Base-by-base conservation (phyloP, 2,329 filamentous ascomycete species). In the Pseudocercospora macadamiae region DNA sequence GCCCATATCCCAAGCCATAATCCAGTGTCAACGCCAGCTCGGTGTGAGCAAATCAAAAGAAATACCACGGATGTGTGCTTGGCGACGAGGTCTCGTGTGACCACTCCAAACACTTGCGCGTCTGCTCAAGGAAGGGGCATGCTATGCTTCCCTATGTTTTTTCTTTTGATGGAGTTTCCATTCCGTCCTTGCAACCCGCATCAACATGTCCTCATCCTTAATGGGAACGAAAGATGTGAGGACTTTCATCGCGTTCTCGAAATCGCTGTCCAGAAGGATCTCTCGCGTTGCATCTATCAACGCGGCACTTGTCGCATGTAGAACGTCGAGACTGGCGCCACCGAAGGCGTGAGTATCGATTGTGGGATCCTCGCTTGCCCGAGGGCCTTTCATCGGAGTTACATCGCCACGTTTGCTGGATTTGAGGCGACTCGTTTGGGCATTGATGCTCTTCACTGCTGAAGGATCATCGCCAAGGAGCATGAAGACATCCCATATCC, bases 401-500 rank as follows among this genome's bases (percentile, higher is more conserved):
- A n/a, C 21, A 12, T 47, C 44, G 23, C 42, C 42, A 25, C 21
- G 42, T n/a, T 26, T 19, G 47, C 25, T 34, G 47, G 36, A 23
- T 6, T n/a, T n/a, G 28, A 32, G 28, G 28, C 28, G 28, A 32
- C 6, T 32, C 6, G 6, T 32, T 32, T 32, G 28, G 28, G 6
- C 28, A 26, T 53, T 48, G 4, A 23, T 26, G 28, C 16, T 18
- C 19, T 30, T 51, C 3, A 39, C 47, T 12, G 53, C 25, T 6
- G 9, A 5, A 10, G 51, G 39, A 8, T 83, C 82, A 66, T 93
- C 91, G 47, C 93, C 95, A 10, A 97, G 84, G 12, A 99, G 85
- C 84, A 99, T 91, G 76, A 97, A 97, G 1, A 97, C 90, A 71
- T 99, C 95, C 95, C 95, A 99, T 14, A 99, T 89, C 49, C 95